Base-by-base conservation (phyloP, 75 land plant species). In the Pinus albicaulis region DNA sequence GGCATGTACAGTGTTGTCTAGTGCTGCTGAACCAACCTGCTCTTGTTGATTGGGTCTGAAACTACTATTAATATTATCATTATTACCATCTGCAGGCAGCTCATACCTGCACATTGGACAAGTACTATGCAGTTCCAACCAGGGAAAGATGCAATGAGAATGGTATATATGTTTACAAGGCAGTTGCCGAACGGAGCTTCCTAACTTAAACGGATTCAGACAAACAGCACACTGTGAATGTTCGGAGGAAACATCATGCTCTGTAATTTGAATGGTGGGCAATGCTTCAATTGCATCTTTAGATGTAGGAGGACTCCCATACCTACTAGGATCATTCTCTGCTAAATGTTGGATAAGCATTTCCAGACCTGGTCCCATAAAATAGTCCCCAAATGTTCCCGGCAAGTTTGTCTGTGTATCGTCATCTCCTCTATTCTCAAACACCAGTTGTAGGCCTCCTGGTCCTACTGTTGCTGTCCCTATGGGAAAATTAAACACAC, bases 241-340 rank as follows among this genome's bases (percentile, higher is more conserved):
- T 57, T 85, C 86, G 17, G 72, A 74, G 10, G 79, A 63, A 6
- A 87, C 65, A 75, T 87, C 86, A 55, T 74, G 72, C 28, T 77
- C 80, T 0, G 38, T 81, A 15, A 89, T 84, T 64, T 79, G 82
- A 22, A 95, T 36, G 11, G 89, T 89, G 11, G 96, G 95, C 95
- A 95, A 84, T 2, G 91, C 89, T 55, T 95, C 91, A 8, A 95
- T 88, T 1, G 93, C 76, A 28, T 87, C 57, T 44, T 75, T 78
- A 17, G 93, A 71, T 7, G 98, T 95, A 0, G 98, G 93, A 16
- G 98, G 86, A 1, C 96, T 85, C 0, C 96, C 98, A 34, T 79
- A 75, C 57, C 88, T 69, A 71, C 80, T 88, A 0, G 88, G 88
- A 23, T 85, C 83, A 68, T 80, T 82, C 78, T 73, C 22, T 0